Evolutionary conservation across 495 filamentous ascomycete species (phyloP).

Genomic region (Penicillium daleae): DNA sequence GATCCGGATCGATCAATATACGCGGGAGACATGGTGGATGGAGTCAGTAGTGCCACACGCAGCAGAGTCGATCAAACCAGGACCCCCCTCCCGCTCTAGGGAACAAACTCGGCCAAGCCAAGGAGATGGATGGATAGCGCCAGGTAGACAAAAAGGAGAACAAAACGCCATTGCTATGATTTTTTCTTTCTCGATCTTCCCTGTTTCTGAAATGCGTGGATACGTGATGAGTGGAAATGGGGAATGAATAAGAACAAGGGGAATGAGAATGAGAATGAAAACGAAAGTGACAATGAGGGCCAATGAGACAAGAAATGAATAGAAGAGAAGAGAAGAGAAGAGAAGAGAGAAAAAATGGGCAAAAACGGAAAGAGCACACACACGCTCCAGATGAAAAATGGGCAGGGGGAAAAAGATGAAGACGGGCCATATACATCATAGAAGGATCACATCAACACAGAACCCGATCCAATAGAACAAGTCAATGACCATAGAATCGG

Average conservation of each 20-base stretch:
- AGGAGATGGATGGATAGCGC: too few relatives aligned
- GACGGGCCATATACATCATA: conserved; percentile 9
- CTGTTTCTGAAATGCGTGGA: conserved; percentile 16
- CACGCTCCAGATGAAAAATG: conserved; percentile 10
- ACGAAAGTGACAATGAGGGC: too few relatives aligned
- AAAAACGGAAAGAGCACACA: neutral
- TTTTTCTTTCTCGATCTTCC: conserved; percentile 19
- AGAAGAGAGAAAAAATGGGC: conserved; percentile 8
- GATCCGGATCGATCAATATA: too few relatives aligned
- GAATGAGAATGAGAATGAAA: too few relatives aligned
- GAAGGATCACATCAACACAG: neutral
- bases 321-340: conserved; percentile 7
- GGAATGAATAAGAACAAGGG: neutral
- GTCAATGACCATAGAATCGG: neutral
- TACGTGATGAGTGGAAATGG: conserved; percentile 6
- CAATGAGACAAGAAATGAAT: conserved; percentile 3
- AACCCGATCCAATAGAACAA: neutral
- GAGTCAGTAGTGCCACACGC: neutral
- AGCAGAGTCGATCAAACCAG: conserved; percentile 7
- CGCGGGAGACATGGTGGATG: neutral
- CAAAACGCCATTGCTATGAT: conserved; percentile 36
- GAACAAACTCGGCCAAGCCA: neutral
- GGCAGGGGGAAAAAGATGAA: neutral
- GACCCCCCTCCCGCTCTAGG: neutral
- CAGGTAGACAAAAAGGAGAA: conserved; percentile 9